Base-by-base conservation (phyloP, 306 rosid species). In the Crotalaria pallida region DNA sequence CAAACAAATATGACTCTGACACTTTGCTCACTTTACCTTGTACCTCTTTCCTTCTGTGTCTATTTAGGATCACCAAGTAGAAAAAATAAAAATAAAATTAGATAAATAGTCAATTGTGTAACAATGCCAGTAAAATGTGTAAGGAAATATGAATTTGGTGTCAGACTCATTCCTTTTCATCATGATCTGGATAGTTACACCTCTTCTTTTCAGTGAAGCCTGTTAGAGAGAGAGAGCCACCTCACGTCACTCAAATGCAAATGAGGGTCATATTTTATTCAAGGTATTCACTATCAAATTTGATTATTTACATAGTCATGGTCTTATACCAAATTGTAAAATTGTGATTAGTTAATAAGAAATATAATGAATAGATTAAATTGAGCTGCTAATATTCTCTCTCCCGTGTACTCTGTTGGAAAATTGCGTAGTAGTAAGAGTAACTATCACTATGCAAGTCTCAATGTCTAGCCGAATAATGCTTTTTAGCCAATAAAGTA, bases 11-110 rank as follows among this genome's bases (percentile, higher is more conserved):
- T 31, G 22, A 23, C 66, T 60, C 43, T 58, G 48, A 3, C 10
- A 23, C 66, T 60, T 43, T 58, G 45, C 7, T 8, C 27, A 69
- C 73, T 68, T 75, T 40, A 59, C 52, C 67, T 51, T 58, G 13
- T 38, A 5, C 29, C 36, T 63, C 2, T 51, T 59, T 72, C 66
- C n/a, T 7, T 65, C 44, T 38, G 33, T 49, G 55, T 72, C 70
- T 62, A 73, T 51, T 73, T 60, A 50, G 78, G 78, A 72, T 78
- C 71, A 58, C 71, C 48, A 58, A 64, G 21, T 62, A 77, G 72
- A 62, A n/a, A n/a, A n/a, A n/a, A n/a, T n/a, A 47, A 75, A 43
- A 19, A 47, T 11, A n/a, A 47, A 19, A n/a, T n/a, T n/a, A 15
- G 77, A 73, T 56, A 47, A 50, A 36, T 53, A 17, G 40, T 52